These are phyloP conservation scores for Ophiognomonia clavigignenti-juglandacearum DNA, from an alignment of 2,329 filamentous ascomycete species.

Conservation along the genomic window DNA sequence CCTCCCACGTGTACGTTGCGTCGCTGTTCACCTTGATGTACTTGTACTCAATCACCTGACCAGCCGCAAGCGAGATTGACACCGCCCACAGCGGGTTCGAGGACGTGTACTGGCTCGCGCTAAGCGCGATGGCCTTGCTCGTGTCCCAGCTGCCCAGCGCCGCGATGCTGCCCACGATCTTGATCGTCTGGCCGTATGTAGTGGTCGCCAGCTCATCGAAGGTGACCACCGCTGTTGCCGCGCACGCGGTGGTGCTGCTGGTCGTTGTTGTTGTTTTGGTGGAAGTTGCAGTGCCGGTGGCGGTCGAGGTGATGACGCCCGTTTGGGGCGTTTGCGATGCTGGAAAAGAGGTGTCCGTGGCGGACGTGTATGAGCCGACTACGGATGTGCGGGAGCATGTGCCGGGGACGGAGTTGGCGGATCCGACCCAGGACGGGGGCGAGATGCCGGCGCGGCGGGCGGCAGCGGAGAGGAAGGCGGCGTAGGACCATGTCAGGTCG, in stretches of 20 bases:
- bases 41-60: constrained; percentile 60
- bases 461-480: constrained; percentile 61
- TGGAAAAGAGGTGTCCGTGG: constrained; percentile 44
- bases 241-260: constrained; percentile 29
- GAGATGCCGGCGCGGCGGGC: constrained; percentile 50
- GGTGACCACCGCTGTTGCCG: constrained; percentile 49
- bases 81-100: constrained; percentile 49
- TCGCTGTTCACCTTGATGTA: constrained; percentile 56
- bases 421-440: constrained; percentile 52
- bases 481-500: constrained; percentile 71
- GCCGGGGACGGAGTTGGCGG: constrained; percentile 42
- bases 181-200: constrained; percentile 57
- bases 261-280: constrained; percentile 19
- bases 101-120: constrained; percentile 52
- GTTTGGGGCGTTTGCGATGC: constrained; percentile 39
- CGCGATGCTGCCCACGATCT: constrained; percentile 54
- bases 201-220: constrained; percentile 59
- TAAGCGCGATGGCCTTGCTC: constrained; percentile 48
- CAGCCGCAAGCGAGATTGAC: constrained; percentile 50
- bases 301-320: constrained; percentile 22
- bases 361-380: constrained; percentile 46
- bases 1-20: constrained; percentile 59
- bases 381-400: constrained; percentile 43
- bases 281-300: constrained; percentile 26
- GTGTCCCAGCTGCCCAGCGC: constrained; percentile 61